These are phyloP conservation scores for Lactarius tabidus DNA, from an alignment of 768 basidiomycete genomes.

Conservation along the genomic window DNA sequence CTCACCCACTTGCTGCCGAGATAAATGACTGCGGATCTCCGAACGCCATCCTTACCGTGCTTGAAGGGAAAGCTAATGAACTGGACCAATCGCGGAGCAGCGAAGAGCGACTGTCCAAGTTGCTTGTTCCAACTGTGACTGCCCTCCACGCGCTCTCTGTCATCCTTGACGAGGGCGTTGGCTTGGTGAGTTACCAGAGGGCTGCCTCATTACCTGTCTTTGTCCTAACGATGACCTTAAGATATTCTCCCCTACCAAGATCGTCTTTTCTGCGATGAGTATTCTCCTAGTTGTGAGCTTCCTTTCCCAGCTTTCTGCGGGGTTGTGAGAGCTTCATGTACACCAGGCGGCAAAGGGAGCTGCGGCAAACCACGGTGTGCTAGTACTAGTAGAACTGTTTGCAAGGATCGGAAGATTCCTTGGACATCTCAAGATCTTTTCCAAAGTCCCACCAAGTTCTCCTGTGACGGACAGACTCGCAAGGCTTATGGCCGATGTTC, in stretches of 20 bases:
- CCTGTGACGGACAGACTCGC: neutral
- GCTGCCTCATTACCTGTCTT: neutral
- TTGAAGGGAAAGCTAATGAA: neutral
- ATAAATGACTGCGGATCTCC: neutral
- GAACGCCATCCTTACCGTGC: neutral
- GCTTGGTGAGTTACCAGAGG: neutral
- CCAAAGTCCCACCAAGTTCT: neutral
- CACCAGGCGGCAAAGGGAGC: too few species aligned
- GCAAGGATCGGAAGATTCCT: neutral
- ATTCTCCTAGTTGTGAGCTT: neutral
- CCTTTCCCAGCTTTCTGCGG: neutral
- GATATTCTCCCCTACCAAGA: neutral
- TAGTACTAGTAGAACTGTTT: neutral
- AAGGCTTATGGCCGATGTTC: neutral
- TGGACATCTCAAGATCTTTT: neutral
- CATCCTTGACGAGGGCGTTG: neutral
- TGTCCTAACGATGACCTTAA: neutral
- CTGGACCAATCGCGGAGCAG: neutral
- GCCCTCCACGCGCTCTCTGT: neutral
- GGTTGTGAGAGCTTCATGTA: too few species aligned
- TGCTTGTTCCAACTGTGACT: neutral
- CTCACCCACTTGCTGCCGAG: neutral
- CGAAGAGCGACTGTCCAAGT: neutral
- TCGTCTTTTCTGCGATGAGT: neutral
- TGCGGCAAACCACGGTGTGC: too few species aligned